Evolutionary conservation across 345 rosid genomes (phyloP).

Genomic region (Euphorbia lathyris): DNA sequence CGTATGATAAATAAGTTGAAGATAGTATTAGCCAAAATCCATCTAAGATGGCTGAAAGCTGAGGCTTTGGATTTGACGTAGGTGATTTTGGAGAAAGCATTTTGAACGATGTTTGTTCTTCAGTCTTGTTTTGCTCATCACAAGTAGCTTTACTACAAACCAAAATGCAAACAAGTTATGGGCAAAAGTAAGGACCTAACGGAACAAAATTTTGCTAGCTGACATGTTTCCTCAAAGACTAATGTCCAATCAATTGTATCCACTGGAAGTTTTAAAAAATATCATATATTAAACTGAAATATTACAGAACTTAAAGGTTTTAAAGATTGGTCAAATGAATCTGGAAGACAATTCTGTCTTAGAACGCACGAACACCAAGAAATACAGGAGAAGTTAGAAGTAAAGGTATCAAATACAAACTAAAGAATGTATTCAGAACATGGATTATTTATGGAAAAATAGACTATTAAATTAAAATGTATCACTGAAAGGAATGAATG

Average conservation of each 20-base stretch:
- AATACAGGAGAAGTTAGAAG: background rate
- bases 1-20: conserved; percentile 69
- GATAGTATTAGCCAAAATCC: conserved; percentile 73
- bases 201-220: background rate
- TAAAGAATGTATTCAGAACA: background rate
- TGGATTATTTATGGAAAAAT: background rate
- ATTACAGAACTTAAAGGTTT: background rate
- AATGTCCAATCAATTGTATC: background rate
- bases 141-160: conserved; percentile 41
- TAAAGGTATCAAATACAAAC: background rate
- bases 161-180: conserved; percentile 23
- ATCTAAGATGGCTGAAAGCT: conserved; percentile 69
- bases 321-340: background rate
- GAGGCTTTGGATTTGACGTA: conserved; percentile 49
- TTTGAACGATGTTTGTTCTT: conserved; percentile 32
- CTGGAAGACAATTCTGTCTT: background rate
- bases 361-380: background rate
- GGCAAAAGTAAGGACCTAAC: background rate
- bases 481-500: background rate
- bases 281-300: background rate
- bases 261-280: too few relatives aligned
- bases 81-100: conserved; percentile 47
- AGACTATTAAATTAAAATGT: background rate
- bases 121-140: conserved; percentile 41
- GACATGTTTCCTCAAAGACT: background rate